Evolutionary conservation across 352 stramenopile species (phyloP), one percentile per base, ranked within the genome.

Genomic region (Phytophthora pluvialis): DNA sequence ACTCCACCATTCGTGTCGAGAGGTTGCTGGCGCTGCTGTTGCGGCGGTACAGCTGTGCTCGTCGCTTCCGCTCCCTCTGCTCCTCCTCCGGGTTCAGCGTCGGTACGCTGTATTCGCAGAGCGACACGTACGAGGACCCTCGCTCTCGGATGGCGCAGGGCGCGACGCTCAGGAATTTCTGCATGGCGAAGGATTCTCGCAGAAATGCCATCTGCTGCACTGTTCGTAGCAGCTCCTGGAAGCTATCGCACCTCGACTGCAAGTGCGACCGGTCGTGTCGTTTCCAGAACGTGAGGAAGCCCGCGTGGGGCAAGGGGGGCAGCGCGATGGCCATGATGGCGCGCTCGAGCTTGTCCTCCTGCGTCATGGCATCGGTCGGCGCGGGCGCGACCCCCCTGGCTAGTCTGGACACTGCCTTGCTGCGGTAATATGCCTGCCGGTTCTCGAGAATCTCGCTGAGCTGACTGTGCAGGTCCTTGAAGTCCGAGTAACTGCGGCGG

Each of bases 401-500:
- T 15, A 67, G 58, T 45, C 68, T 72, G 7, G 68, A 71, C 10
- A 48, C 53, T 1, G 64, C 61, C 38, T 67, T 73, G 33, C 59
- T 78, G 31, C 72, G 71, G 55, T 90, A 83, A 63, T 90, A 88
- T 32, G 84, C 68, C 38, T 81, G 77, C 26, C 82, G 67, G 25
- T 78, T 84, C 18, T 89, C 84, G 47, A 93, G 62, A 56, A 90
- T 78, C 48, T 90, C 78, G 16, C 63, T 75, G n/a, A 95, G 65
- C 38, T 90, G 75, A 33, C 56, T 69, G 64, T 95, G 81, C 10
- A 95, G 76, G 18, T 84, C 65, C 70, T 92, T 92, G 50, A 95
- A 95, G 61, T 91, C 85, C 39, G 81, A 88, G 67, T 91, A 95
- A 48, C 87, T 91, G 25, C 85, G 85, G 7, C 87, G 83, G 70